Base-by-base conservation (phyloP, 1,139 yeast genomes). In the Candida sojae region DNA sequence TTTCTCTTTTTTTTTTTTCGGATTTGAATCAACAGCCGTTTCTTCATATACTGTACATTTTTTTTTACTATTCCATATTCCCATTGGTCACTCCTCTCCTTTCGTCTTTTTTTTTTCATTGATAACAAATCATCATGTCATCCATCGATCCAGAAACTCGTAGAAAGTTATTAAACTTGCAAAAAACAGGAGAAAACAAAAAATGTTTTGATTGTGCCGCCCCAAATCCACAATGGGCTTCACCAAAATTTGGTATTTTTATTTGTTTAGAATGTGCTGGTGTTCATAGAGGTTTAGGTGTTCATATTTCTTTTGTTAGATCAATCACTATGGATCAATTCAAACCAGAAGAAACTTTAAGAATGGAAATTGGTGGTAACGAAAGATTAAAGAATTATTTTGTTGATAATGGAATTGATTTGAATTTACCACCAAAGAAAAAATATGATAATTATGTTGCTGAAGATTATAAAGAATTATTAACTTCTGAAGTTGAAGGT, bases 201-300 rank as follows among this genome's bases (percentile, higher is more conserved):
- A 85, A 82, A 64, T 93, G 99, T 71, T 87, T 90, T 65, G 99
- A 93, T 69, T 95, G 99, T 69, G 80, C 79, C 37, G 96, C 97
- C 4, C 96, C 96, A 53, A 92, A 92, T 65, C 99, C 99, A 7
- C 97, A 95, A 62, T 93, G 99, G 99, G 97, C 99, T 4, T 89
- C 97, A 9, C 97, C 98, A 42, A 93, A 95, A 64, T 92, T 91
- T 69, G 99, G 99, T 48, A 86, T 92, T 53, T 91, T 91, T 67
- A 91, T 93, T 63, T 95, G 99, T 71, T 80, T 93, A 52, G 99
- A 93, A 68, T 93, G 99, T 77, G 97, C 98, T 37, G 97, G 99
- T 46, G 78, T 89, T 52, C 99, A 93, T 67, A 83, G 99, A 66
- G 96, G 97, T 31, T 75, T 93, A 48, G 99, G 99, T 36, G 99